phyloP scores from a whole-genome alignment of 768 basidiomycete genomes.

The Mycena floridula region DNA sequence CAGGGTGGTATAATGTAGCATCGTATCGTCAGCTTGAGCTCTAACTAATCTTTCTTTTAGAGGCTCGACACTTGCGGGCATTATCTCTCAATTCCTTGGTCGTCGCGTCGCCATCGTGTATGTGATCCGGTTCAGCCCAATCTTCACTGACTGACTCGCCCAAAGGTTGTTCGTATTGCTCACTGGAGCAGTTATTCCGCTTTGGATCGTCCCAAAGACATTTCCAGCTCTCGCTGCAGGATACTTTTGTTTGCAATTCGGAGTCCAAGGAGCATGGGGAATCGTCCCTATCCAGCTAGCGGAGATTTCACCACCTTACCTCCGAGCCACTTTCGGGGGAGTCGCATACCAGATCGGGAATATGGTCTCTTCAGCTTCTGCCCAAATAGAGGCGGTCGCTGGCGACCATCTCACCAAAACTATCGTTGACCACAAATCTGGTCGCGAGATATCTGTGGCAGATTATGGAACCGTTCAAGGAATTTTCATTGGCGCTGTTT shows the following conservation, averaged over 20 bases:
- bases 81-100: conserved; percentile 49
- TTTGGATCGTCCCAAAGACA: conserved; percentile 59
- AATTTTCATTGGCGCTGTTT: conserved; percentile 57
- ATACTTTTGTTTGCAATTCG: conserved; percentile 65
- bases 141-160: background rate
- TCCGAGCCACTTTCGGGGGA: conserved; percentile 66
- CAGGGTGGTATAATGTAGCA: conserved; percentile 31
- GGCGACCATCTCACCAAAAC: conserved; percentile 34
- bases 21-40: conserved; percentile 5
- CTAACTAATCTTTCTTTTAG: background rate
- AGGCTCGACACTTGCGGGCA: conserved; percentile 30
- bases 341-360: conserved; percentile 57
- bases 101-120: conserved; percentile 54
- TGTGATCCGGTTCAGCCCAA: conserved; percentile 1
- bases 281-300: conserved; percentile 61
- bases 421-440: conserved; percentile 18
- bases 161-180: conserved; percentile 33
- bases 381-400: conserved; percentile 53
- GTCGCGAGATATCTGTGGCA: conserved; percentile 20
- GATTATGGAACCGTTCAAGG: conserved; percentile 35
- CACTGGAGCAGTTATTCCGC: conserved; percentile 43
- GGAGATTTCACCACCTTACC: conserved; percentile 66
- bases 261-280: conserved; percentile 71
- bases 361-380: conserved; percentile 56
- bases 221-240: conserved; percentile 60